Evolutionary conservation across 345 rosid species (phyloP), one percentile per base, ranked within the genome.

Genomic region (Arabidopsis suecica): DNA sequence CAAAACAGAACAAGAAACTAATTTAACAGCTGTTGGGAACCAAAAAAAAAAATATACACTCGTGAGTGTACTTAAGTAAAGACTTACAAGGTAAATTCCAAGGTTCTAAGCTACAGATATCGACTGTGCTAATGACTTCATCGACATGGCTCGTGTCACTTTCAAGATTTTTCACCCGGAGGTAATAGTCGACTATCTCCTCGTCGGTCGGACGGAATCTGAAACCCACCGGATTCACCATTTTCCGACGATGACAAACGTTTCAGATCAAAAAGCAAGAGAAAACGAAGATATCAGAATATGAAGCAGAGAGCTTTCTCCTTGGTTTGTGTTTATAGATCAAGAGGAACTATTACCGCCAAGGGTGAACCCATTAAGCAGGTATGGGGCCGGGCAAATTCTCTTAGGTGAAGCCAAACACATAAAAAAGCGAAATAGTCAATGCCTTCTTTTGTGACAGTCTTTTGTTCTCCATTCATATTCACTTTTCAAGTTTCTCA

Each of bases 171-270:
- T 84, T 86, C 3, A 1, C 48, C 69, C 34, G 71, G 23, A 89
- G 65, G 68, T 70, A 83, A 48, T 40, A 33, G 33, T 57, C 42
- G 65, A 85, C 56, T 65, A 89, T 69, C 58, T 86, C 84, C 34
- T 74, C 82, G 14, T 84, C 86, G 0, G 76, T 69, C 5, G 94
- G 88, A 20, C 69, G 66, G 75, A 89, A 89, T 54, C 86, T 68
- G 50, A 63, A 72, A 2, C 88, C 88, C 1, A 73, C 48, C 30
- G 48, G 38, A 53, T 41, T 7, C 54, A 0, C 16, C 81, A 77
- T 63, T 71, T 71, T 9, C 12, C 14, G 2, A n/a, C 2, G 50
- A 12, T 1, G 10, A 10, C 3, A 49, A 4, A 25, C 33, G 7
- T 4, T 23, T 9, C 8, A 6, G n/a, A 11, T 23, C 0, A 9